Percentiles rank a stretch among this genome's conserved stretches.
These are phyloP conservation scores for Plenodomus tracheiphilus DNA, from an alignment of 2,329 filamentous ascomycete genomes.

Conservation along the genomic window DNA sequence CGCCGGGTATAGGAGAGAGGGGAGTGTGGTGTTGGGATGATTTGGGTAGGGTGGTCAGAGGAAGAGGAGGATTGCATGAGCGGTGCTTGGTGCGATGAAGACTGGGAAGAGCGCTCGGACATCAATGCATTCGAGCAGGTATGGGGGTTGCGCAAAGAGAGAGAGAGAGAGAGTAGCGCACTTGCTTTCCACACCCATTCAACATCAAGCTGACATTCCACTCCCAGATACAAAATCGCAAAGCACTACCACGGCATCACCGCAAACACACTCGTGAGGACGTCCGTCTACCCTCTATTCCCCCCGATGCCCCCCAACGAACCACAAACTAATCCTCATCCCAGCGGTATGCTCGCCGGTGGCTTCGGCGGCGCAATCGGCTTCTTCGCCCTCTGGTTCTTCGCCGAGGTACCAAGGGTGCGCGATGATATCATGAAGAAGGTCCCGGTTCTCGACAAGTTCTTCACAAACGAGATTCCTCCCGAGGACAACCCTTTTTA, in stretches of 20 bases:
- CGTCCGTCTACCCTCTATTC: conserved; percentile 47
- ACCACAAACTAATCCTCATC: conserved; percentile 8
- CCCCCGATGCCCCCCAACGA: not conserved
- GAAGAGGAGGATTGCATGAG: not conserved
- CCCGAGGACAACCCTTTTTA: conserved; percentile 67
- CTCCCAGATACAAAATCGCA: conserved; percentile 55
- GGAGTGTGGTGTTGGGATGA: not conserved
- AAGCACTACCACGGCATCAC: conserved; percentile 56
- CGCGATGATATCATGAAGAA: conserved; percentile 65
- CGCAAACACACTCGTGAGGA: conserved; percentile 45
- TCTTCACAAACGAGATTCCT: conserved; percentile 61
- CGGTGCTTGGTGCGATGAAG: too few relatives aligned
- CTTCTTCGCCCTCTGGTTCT: conserved; percentile 65
- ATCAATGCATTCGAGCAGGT: too few relatives aligned
- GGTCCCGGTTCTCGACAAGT: conserved; percentile 60
- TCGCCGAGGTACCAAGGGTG: conserved; percentile 65
- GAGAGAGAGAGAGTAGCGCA: too few relatives aligned
- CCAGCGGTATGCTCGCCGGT: conserved; percentile 50
- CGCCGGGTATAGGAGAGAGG: not conserved
- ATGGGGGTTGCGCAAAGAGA: too few relatives aligned
- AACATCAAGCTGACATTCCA: too few relatives aligned
- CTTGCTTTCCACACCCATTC: too few relatives aligned
- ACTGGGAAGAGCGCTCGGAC: too few relatives aligned
- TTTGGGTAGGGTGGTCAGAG: not conserved
- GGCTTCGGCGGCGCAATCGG: conserved; percentile 62